A percentile compares a stretch with the other conserved stretches of the same genome.
Conservation (phyloP, 345 rosid genomes). For the Brassica napus region DNA sequence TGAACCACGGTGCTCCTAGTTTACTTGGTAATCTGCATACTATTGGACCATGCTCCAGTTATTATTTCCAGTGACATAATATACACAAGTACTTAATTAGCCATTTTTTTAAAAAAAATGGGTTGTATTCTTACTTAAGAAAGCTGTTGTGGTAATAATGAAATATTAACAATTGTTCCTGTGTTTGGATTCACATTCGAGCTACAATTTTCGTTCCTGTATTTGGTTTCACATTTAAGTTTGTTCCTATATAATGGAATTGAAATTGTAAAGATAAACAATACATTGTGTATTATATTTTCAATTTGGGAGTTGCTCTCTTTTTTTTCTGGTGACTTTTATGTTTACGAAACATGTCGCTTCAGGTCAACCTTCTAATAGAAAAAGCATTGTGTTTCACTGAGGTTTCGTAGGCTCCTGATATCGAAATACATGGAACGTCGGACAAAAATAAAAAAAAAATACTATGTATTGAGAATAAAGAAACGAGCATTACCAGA, state of each 20-base stretch:
- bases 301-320: background rate
- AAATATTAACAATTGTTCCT: background rate
- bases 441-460: no score
- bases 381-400: background rate
- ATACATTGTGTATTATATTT: background rate
- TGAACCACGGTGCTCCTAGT: background rate
- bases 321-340: background rate
- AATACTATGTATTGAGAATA: no score
- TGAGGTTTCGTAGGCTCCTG: constrained; percentile 33
- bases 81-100: no score
- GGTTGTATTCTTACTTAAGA: background rate
- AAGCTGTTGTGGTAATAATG: background rate
- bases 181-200: background rate
- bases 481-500: no score
- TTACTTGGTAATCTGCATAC: no score
- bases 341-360: background rate
- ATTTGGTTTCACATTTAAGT: background rate
- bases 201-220: background rate
- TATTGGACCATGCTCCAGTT: no score
- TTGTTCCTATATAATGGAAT: background rate
- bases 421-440: background rate
- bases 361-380: background rate
- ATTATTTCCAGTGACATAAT: no score
- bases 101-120: no score
- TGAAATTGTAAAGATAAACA: background rate